A percentile compares a stretch with the other conserved stretches of the same genome.
Conservation (phyloP, 768 basidiomycete species). For the Boletus edulis region DNA sequence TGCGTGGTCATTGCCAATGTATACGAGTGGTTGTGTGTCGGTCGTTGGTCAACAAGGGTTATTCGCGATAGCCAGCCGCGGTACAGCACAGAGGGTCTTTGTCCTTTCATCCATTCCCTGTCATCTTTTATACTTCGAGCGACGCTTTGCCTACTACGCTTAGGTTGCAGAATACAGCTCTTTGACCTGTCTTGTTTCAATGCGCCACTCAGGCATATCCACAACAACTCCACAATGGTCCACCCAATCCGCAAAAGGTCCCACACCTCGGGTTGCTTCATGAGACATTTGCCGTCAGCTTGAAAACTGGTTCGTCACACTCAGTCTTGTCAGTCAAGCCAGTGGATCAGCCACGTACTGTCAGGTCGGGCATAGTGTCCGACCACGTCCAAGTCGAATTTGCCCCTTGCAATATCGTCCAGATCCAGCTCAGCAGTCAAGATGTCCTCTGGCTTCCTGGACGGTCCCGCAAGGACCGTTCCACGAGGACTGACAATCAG, state of each 20-base stretch:
- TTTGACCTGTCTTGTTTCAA: constrained; percentile 15
- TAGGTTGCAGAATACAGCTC: constrained; percentile 12
- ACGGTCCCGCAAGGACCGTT: constrained; percentile 55
- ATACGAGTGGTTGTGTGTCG: background rate
- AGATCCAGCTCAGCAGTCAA: constrained; percentile 58
- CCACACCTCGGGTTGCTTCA: background rate
- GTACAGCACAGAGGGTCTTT: background rate
- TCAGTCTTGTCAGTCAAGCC: constrained; percentile 4
- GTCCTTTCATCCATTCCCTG: background rate
- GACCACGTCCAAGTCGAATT: constrained; percentile 59
- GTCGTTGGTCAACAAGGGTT: background rate
- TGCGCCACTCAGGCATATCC: constrained; percentile 1
- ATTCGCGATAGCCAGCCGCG: background rate
- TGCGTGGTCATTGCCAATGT: constrained; percentile 12
- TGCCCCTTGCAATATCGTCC: constrained; percentile 53
- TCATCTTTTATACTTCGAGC: constrained; percentile 25
- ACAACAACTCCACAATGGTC: background rate
- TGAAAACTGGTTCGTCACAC: constrained; percentile 25
- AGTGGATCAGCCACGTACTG: constrained; percentile 34
- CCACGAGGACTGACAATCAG: constrained; percentile 60
- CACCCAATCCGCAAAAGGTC: background rate
- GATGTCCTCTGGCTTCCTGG: constrained; percentile 50
- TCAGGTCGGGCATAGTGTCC: constrained; percentile 64
- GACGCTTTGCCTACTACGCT: constrained; percentile 11
- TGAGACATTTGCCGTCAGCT: constrained; percentile 12